Evolutionary conservation across 805 yeast species (phyloP).

Genomic region (Yarrowia phangngaensis): DNA sequence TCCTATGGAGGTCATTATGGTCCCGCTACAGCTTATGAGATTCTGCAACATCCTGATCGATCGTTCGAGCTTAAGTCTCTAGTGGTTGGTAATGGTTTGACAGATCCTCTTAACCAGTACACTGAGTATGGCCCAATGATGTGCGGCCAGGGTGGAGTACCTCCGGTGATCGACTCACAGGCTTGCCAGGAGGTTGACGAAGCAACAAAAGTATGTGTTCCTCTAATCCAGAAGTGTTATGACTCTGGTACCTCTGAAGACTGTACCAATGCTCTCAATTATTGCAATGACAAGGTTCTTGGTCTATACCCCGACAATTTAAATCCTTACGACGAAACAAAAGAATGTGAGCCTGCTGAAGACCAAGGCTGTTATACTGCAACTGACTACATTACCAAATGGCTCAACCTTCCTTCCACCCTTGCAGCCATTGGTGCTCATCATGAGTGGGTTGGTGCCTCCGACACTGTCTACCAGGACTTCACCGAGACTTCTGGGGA

Average conservation of each 20-base stretch:
- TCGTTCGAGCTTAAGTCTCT: slow-evolving; percentile 72
- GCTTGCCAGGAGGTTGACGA: slow-evolving; percentile 52
- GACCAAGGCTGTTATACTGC: slow-evolving; percentile 60
- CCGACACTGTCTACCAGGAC: slow-evolving; percentile 66
- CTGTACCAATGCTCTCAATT: slow-evolving; percentile 80
- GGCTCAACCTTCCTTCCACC: slow-evolving; percentile 69
- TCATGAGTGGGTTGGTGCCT: slow-evolving; percentile 47
- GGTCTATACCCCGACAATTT: slow-evolving; percentile 1
- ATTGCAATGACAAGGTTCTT: slow-evolving; percentile 47
- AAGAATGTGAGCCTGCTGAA: slow-evolving; percentile 9
- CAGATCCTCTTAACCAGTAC: slow-evolving; percentile 75
- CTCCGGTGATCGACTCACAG: slow-evolving; percentile 64
- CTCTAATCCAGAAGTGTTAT: slow-evolving; percentile 70
- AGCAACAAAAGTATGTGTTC: slow-evolving; percentile 35
- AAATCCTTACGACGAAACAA: slow-evolving; percentile 25
- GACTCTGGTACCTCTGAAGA: slow-evolving; percentile 64
- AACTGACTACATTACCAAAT: slow-evolving; percentile 64
- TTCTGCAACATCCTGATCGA: slow-evolving; percentile 52
- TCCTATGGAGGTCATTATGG: slow-evolving; percentile 83
- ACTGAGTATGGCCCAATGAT: slow-evolving; percentile 86
- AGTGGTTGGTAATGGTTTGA: slow-evolving; percentile 79
- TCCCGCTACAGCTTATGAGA: slow-evolving; percentile 76
- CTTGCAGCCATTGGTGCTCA: slow-evolving; percentile 83
- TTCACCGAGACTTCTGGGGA: slow-evolving; percentile 85
- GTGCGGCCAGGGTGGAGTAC: slow-evolving; percentile 71